Percentiles rank a stretch among this genome's conserved stretches.
phyloP scores from a whole-genome alignment of 306 rosid species.

The Gastrolobium bilobum region DNA sequence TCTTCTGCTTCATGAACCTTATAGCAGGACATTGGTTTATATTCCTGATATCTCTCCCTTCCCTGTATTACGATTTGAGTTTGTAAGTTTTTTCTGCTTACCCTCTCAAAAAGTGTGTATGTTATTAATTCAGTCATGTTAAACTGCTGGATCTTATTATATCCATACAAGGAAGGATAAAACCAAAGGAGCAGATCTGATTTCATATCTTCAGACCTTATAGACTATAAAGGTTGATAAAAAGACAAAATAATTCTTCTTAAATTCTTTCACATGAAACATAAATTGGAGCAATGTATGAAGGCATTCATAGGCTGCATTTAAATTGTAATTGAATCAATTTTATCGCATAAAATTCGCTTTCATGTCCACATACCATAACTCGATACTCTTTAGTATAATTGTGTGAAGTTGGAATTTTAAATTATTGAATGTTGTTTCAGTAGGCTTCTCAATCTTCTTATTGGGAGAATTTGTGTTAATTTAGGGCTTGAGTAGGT shows the following conservation, averaged over 20 bases:
- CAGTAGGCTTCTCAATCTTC: conserved; percentile 22
- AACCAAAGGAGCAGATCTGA: conserved; percentile 10
- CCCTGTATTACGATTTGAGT: conserved; percentile 73
- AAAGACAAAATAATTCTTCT: not conserved
- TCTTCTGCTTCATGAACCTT: conserved; percentile 70
- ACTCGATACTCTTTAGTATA: not conserved
- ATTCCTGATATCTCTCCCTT: conserved; percentile 73
- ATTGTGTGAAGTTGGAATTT: conserved; percentile 4
- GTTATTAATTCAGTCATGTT: conserved; percentile 8
- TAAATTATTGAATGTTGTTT: conserved; percentile 6
- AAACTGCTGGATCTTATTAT: conserved; percentile 16
- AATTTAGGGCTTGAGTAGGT: conserved; percentile 5
- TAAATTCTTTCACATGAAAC: conserved; percentile 20
- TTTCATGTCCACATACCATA: not conserved
- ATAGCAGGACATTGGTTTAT: conserved; percentile 76
- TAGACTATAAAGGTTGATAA: not conserved
- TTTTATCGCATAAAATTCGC: not conserved
- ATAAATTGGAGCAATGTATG: not conserved
- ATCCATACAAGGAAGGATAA: not conserved
- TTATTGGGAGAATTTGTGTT: conserved; percentile 7
- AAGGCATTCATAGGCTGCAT: not conserved
- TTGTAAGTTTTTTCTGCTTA: conserved; percentile 67
- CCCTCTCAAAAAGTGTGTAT: conserved; percentile 10
- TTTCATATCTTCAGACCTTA: conserved; percentile 12
- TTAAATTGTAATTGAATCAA: conserved; percentile 24